Conservation (phyloP, 2,329 filamentous ascomycete species). For the Fusarium sp. region DNA sequence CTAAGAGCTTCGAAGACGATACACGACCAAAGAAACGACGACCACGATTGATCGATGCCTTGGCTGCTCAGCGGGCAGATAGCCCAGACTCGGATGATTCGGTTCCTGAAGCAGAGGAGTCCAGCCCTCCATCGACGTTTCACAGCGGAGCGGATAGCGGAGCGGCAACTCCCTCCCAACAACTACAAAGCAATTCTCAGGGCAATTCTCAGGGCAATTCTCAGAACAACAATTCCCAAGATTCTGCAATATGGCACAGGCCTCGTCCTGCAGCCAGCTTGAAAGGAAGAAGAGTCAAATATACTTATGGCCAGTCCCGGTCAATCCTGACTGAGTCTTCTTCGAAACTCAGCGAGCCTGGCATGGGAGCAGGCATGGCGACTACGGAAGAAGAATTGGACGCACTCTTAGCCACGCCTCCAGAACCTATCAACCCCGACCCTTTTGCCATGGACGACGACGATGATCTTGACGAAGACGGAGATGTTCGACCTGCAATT, state of each 20-base stretch:
- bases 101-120: slow-evolving; percentile 14
- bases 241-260: slow-evolving; percentile 38
- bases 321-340: slow-evolving; percentile 47
- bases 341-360: slow-evolving; percentile 41
- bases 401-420: slow-evolving; percentile 40
- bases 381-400: slow-evolving; percentile 42
- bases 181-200: slow-evolving; percentile 28
- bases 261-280: slow-evolving; percentile 44
- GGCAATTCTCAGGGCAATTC: slow-evolving; percentile 27
- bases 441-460: slow-evolving; percentile 46
- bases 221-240: slow-evolving; percentile 30
- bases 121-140: slow-evolving; percentile 15
- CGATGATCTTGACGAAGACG: slow-evolving; percentile 52
- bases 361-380: slow-evolving; percentile 29
- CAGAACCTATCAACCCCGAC: slow-evolving; percentile 38
- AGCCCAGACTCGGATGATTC: slow-evolving; percentile 48
- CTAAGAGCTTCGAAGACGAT: slow-evolving; percentile 15
- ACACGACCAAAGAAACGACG: slow-evolving; percentile 31
- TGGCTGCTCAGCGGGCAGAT: slow-evolving; percentile 54
- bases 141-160: slow-evolving; percentile 30
- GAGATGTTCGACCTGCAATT: slow-evolving; percentile 62
- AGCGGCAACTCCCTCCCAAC: slow-evolving; percentile 37
- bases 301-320: slow-evolving; percentile 52
- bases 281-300: slow-evolving; percentile 49
- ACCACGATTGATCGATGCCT: slow-evolving; percentile 56